Evolutionary conservation across 257 asterid species (phyloP).

Genomic region (Coffea canephora): DNA sequence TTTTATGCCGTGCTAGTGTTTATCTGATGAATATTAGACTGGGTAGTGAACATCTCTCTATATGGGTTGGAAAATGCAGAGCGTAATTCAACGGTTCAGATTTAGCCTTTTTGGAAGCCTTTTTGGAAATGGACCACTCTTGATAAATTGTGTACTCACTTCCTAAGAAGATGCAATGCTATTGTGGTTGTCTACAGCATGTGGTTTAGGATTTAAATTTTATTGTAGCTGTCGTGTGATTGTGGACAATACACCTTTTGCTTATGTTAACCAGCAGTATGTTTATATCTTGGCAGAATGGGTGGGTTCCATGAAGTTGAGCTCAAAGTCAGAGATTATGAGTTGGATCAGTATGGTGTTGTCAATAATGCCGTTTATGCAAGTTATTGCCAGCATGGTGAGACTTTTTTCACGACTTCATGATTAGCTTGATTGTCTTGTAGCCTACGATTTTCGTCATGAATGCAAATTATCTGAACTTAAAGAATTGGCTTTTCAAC

Average conservation of each 20-base stretch:
- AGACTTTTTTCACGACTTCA: slow-evolving; percentile 21
- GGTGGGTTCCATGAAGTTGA: slow-evolving; percentile 64
- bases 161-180: no score
- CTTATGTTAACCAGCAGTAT: not conserved
- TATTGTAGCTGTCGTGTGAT: not conserved
- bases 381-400: slow-evolving; percentile 92
- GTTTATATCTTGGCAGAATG: slow-evolving; percentile 49
- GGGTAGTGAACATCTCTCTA: not conserved
- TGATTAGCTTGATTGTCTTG: not conserved
- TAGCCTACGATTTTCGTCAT: not conserved
- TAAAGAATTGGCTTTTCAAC: not conserved
- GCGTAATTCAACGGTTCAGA: not conserved
- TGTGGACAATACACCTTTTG: not conserved
- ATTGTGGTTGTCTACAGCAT: not conserved
- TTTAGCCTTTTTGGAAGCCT: no score
- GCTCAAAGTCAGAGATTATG: slow-evolving; percentile 86
- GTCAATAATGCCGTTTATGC: slow-evolving; percentile 87
- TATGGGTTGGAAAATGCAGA: not conserved
- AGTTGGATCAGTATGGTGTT: slow-evolving; percentile 91
- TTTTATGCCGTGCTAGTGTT: not conserved
- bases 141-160: not conserved
- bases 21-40: not conserved
- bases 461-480: not conserved
- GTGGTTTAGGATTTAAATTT: no score
- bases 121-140: not conserved